Evolutionary conservation across 2,329 filamentous ascomycete species (phyloP), one percentile per base, ranked within the genome.

Genomic region (Lecanicillium sp.): DNA sequence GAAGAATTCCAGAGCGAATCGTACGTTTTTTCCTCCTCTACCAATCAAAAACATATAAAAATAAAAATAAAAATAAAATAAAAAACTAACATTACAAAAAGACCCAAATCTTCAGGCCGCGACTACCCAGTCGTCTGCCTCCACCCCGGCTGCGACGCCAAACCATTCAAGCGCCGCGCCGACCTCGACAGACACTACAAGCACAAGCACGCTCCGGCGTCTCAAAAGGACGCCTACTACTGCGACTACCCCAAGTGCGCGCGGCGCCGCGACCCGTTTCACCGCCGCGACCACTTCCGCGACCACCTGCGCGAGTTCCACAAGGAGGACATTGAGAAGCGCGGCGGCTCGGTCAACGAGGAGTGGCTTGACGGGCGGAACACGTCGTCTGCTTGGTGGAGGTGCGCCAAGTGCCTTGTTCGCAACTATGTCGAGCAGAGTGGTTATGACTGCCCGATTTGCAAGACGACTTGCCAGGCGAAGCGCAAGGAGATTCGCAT

Each of bases 281-380:
- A 63, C 46, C 65, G 74, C 25, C 64, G 68, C 22, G 74, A 78
- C 45, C 74, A 78, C 55, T 74, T 66, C 50, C 64, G 73, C 28
- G 72, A 75, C 41, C 74, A 78, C 51, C 63, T 74, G 28, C 65
- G 74, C 22, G 65, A 71, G 33, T 73, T 61, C 44, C 74, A 78
- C 59, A 60, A 61, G 39, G 74, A 78, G 49, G 71, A 75, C 43
- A 63, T 74, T 25, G 58, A 62, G 47, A 69, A 69, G 57, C 65
- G 69, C 14, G 64, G 65, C 16, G 48, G 53, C 35, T 55, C 29
- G 6, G 29, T 15, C 29, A n/a, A 37, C 40, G 51, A 54, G 29
- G 55, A 58, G 28, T 58, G 57, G 44, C 68, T 63, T 33, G 50
- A 59, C 9, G 56, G 51, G 33, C 61, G 67, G 42, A 57, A 60